phyloP scores from a whole-genome alignment of 352 stramenopile species.

The Phytophthora sp. region DNA sequence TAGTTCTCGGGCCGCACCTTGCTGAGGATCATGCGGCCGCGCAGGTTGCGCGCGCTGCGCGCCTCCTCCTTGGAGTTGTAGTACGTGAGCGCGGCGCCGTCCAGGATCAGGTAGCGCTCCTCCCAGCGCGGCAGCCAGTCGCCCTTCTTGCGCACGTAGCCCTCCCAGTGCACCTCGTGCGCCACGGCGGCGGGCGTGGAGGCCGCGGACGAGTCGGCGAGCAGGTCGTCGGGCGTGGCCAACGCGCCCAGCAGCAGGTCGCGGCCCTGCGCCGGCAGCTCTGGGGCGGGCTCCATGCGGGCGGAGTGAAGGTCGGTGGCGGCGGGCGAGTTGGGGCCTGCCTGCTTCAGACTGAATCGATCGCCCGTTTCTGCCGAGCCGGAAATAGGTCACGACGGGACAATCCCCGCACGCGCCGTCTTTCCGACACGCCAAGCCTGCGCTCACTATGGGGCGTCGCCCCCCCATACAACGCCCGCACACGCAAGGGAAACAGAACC shows the following conservation, averaged over 20 bases:
- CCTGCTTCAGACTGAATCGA: conserved; percentile 36
- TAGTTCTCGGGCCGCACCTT: conserved; percentile 88
- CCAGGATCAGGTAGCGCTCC: conserved; percentile 87
- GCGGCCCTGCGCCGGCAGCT: conserved; percentile 44
- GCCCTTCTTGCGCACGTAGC: conserved; percentile 90
- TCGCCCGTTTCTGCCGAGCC: conserved; percentile 8
- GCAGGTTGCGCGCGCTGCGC: conserved; percentile 77
- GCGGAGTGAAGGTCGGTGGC: conserved; percentile 10
- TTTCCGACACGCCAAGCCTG: not conserved
- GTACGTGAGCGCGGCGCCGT: conserved; percentile 83
- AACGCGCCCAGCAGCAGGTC: conserved; percentile 54
- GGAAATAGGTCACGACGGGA: conserved; percentile 37
- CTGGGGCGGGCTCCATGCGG: conserved; percentile 15
- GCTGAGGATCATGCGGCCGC: conserved; percentile 81
- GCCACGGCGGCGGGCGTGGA: conserved; percentile 45
- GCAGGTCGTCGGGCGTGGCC: conserved; percentile 43
- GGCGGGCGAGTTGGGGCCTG: no score
- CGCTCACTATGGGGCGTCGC: conserved; percentile 1
- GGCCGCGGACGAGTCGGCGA: conserved; percentile 41
- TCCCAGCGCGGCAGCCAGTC: conserved; percentile 92
- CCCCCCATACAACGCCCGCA: no score
- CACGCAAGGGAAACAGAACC: conserved; percentile 1
- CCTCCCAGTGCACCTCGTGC: conserved; percentile 89
- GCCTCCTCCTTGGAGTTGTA: conserved; percentile 91
- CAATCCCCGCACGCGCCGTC: conserved; percentile 18